A percentile compares a stretch with the other conserved stretches of the same genome.
Conservation (phyloP, 2,329 filamentous ascomycete genomes). For the Ambrosiella xylebori region DNA sequence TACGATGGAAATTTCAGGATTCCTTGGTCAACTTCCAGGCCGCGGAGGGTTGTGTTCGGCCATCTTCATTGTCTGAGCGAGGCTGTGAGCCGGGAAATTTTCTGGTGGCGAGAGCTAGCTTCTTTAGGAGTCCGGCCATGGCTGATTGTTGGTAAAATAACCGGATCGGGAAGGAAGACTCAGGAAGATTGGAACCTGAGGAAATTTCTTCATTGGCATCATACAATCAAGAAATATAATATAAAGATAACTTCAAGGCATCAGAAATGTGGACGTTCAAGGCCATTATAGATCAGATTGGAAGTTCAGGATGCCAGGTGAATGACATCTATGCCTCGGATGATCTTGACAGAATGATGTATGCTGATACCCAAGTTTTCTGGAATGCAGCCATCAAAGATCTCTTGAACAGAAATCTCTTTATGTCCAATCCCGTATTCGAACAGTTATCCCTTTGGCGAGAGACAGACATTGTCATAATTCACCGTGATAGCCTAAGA, state of each 20-base stretch:
- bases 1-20: too few species aligned
- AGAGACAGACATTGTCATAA: not conserved
- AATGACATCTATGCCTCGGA: too few species aligned
- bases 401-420: not conserved
- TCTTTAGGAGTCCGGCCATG: not conserved
- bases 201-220: not conserved
- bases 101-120: not conserved
- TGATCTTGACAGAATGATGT: not conserved
- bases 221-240: not conserved
- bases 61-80: too few species aligned
- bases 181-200: not conserved
- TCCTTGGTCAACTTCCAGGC: not conserved
- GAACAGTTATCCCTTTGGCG: not conserved
- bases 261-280: too few species aligned
- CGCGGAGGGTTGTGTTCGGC: not conserved
- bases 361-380: not conserved
- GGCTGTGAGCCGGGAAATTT: not conserved
- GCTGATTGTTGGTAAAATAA: not conserved
- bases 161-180: not conserved
- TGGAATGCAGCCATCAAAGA: not conserved
- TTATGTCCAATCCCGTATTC: not conserved
- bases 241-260: not conserved
- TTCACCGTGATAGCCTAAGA: not conserved
- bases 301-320: too few species aligned
- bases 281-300: too few species aligned